A percentile compares a stretch with the other conserved stretches of the same genome.
Evolutionary conservation across 768 basidiomycete genomes (phyloP).

Genomic region (Suillus placidus): DNA sequence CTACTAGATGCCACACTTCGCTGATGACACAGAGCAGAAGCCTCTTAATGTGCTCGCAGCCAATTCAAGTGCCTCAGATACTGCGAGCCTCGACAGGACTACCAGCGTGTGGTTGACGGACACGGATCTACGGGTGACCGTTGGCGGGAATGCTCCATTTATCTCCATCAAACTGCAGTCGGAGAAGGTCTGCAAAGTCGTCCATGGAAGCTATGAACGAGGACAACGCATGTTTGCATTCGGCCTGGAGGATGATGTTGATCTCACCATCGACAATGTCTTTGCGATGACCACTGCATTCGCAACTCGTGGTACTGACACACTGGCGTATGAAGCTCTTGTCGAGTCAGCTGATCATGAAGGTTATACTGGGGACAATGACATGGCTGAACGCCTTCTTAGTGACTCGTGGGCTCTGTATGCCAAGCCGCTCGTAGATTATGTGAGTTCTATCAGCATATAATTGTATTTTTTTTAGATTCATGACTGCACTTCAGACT

Average conservation of each 20-base stretch:
- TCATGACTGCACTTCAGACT: neutral
- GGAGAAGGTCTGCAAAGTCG: neutral
- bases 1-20: neutral
- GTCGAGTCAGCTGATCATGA: constrained; percentile 4
- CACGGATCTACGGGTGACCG: neutral
- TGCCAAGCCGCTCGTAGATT: neutral
- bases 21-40: neutral
- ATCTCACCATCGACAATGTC: neutral
- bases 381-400: constrained; percentile 4
- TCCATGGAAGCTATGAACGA: neutral
- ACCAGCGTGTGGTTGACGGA: neutral
- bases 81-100: neutral
- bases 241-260: neutral
- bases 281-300: constrained; percentile 2
- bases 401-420: neutral
- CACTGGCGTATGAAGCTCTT: neutral
- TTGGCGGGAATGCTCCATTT: neutral
- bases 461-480: neutral
- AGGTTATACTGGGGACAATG: neutral
- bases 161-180: neutral
- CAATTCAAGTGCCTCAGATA: neutral
- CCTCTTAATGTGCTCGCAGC: neutral
- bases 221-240: neutral
- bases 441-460: neutral
- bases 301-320: neutral